Evolutionary conservation across 106 monocot genomes (phyloP).

Genomic region (Narthecium ossifragum): DNA sequence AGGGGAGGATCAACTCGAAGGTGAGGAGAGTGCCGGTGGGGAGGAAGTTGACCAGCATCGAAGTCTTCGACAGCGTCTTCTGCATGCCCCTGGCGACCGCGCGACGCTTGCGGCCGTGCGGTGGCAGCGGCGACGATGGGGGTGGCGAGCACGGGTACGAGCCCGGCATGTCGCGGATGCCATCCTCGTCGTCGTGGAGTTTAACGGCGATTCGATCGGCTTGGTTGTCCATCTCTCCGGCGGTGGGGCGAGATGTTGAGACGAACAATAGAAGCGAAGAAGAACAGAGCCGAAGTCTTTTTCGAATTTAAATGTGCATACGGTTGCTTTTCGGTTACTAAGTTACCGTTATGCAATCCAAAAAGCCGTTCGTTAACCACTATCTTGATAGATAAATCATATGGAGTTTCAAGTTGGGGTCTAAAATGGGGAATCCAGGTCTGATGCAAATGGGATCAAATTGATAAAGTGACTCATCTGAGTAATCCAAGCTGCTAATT

Average conservation of each 20-base stretch:
- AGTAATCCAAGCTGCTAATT: too few relatives aligned
- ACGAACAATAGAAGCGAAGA: too few relatives aligned
- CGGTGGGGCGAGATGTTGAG: neutral
- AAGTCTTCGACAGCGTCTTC: slow-evolving; percentile 86
- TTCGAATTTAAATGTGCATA: too few relatives aligned
- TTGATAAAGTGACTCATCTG: too few relatives aligned
- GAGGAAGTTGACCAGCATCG: slow-evolving; percentile 88
- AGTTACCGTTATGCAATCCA: too few relatives aligned
- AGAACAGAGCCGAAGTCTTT: too few relatives aligned
- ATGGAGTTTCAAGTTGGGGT: too few relatives aligned
- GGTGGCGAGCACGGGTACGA: slow-evolving; percentile 26
- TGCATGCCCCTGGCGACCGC: slow-evolving; percentile 67
- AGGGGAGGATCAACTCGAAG: slow-evolving; percentile 90
- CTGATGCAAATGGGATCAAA: too few relatives aligned
- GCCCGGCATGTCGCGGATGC: neutral
- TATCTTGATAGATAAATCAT: too few relatives aligned
- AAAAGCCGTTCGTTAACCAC: too few relatives aligned
- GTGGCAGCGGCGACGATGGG: neutral
- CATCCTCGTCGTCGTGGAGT: neutral
- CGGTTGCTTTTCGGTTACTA: too few relatives aligned
- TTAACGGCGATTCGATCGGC: neutral
- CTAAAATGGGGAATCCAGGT: too few relatives aligned
- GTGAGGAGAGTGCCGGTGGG: slow-evolving; percentile 92
- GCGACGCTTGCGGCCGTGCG: slow-evolving; percentile 17
- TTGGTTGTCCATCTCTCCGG: neutral